phyloP scores from a whole-genome alignment of 2,329 filamentous ascomycete genomes.

The Bisporella sp. region DNA sequence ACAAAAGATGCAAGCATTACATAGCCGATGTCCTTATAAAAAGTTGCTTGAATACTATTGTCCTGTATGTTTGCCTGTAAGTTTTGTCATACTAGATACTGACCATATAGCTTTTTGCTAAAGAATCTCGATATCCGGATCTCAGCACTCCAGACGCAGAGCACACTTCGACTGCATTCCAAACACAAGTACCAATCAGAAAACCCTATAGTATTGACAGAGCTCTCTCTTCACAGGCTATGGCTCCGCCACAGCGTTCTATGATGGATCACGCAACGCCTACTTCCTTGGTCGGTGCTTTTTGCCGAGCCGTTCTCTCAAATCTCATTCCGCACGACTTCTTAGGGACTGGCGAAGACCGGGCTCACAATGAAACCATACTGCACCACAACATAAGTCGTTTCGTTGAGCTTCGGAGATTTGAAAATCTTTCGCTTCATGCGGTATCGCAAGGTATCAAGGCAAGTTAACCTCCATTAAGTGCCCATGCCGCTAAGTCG shows the following conservation, averaged over 20 bases:
- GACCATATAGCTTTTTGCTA: too few species aligned
- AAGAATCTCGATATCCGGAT: neutral
- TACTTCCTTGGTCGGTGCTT: conserved; percentile 66
- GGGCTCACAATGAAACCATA: conserved; percentile 50
- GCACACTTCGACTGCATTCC: conserved; percentile 18
- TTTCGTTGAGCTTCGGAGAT: conserved; percentile 72
- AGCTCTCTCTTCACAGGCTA: neutral
- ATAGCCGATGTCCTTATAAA: conserved; percentile 72
- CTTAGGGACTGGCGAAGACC: conserved; percentile 56
- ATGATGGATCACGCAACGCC: conserved; percentile 65
- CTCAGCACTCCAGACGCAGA: conserved; percentile 8
- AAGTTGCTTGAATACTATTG: conserved; percentile 78
- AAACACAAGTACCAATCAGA: conserved; percentile 14
- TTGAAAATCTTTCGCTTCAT: conserved; percentile 75
- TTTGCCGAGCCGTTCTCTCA: conserved; percentile 69
- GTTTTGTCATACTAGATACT: too few species aligned
- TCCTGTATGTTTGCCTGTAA: conserved; percentile 34
- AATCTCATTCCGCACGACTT: conserved; percentile 69
- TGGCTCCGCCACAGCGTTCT: conserved; percentile 27
- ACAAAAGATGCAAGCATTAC: conserved; percentile 60
- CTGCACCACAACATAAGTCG: conserved; percentile 65
- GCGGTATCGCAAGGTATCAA: conserved; percentile 70
- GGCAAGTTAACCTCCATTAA: conserved; percentile 36
- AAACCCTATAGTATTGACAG: neutral
- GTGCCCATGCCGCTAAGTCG: neutral